Percentiles rank a stretch among this genome's conserved stretches.
These are phyloP conservation scores for Cronartium ribicola DNA, from an alignment of 1,284 basidiomycete species.

Conservation along the genomic window DNA sequence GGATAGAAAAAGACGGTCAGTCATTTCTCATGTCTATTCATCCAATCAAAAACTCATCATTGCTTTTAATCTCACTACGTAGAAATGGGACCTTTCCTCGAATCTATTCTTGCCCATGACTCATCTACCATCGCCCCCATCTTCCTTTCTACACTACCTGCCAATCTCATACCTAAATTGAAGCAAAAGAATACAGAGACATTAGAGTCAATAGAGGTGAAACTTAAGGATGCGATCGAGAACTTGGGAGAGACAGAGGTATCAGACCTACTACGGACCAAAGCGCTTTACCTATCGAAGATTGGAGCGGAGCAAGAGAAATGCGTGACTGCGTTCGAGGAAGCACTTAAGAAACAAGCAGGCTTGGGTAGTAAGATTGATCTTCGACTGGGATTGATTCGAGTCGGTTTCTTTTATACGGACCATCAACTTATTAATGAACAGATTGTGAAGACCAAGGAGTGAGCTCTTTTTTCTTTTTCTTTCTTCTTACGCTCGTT, in stretches of 20 bases:
- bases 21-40: constrained; percentile 43
- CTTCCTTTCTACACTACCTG: constrained; percentile 12
- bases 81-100: constrained; percentile 35
- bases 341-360: constrained; percentile 85
- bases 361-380: constrained; percentile 91
- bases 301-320: constrained; percentile 60
- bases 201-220: constrained; percentile 11
- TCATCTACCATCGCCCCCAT: not conserved
- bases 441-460: constrained; percentile 74
- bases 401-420: constrained; percentile 86
- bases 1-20: constrained; percentile 78
- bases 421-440: constrained; percentile 70
- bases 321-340: constrained; percentile 72
- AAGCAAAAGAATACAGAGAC: constrained; percentile 10
- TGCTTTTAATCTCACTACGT: not conserved
- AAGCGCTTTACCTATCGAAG: constrained; percentile 50
- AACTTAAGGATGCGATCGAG: constrained; percentile 25
- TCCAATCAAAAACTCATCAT: not conserved
- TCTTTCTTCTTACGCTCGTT: not conserved
- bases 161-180: constrained; percentile 1
- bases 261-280: constrained; percentile 49
- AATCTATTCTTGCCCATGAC: constrained; percentile 19
- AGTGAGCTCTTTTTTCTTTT: constrained; percentile 57
- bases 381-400: constrained; percentile 78
- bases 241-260: constrained; percentile 46